Evolutionary conservation across 2,329 filamentous ascomycete species (phyloP).

Genomic region (Pyrenophora graminea): DNA sequence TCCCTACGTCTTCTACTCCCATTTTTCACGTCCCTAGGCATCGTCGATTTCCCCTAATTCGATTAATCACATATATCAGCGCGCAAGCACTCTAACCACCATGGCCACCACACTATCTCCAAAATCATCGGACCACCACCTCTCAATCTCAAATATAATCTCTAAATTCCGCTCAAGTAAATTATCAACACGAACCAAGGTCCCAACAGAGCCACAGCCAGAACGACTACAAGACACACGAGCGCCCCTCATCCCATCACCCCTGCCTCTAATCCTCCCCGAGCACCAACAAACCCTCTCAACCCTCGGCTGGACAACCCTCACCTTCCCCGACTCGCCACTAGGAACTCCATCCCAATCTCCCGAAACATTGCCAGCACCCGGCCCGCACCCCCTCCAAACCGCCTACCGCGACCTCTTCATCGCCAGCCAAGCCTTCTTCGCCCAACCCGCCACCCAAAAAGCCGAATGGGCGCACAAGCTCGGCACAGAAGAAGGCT

Average conservation of each 20-base stretch:
- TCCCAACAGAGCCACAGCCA: neutral
- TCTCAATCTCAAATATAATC: slow-evolving; percentile 38
- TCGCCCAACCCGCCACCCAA: slow-evolving; percentile 27
- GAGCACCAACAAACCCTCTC: slow-evolving; percentile 38
- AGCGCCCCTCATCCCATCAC: slow-evolving; percentile 28
- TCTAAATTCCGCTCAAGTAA: slow-evolving; percentile 32
- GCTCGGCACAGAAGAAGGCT: slow-evolving; percentile 45
- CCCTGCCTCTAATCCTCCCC: slow-evolving; percentile 39
- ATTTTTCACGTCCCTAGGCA: neutral
- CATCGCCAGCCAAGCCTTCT: slow-evolving; percentile 38
- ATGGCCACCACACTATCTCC: slow-evolving; percentile 29
- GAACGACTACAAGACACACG: slow-evolving; percentile 15
- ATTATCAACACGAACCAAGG: slow-evolving; percentile 1
- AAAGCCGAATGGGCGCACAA: slow-evolving; percentile 40
- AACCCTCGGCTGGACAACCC: slow-evolving; percentile 43
- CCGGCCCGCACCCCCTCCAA: slow-evolving; percentile 36
- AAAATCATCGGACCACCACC: slow-evolving; percentile 19
- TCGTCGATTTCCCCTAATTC: neutral
- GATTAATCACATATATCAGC: too few relatives aligned
- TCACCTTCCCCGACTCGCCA: slow-evolving; percentile 34
- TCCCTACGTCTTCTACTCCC: neutral
- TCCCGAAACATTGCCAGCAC: neutral
- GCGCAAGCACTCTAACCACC: too few relatives aligned
- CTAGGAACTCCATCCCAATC: neutral
- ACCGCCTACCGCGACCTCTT: slow-evolving; percentile 37